phyloP scores from a whole-genome alignment of 148 eudicot genomes.

The Camellia sinensis region DNA sequence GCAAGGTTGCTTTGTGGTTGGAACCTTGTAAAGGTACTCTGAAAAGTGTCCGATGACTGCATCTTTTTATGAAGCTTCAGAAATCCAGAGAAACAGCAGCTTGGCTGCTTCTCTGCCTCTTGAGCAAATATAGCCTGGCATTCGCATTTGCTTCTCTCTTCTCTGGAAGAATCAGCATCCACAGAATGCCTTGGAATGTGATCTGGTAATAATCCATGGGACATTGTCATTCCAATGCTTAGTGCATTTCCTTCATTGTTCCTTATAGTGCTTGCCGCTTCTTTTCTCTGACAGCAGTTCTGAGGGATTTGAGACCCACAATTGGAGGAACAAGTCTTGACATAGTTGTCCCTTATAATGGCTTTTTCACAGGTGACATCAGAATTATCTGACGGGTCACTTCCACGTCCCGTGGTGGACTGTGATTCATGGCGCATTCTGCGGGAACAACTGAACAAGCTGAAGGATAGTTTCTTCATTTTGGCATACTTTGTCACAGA shows the following conservation, averaged over 20 bases:
- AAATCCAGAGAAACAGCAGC: slow-evolving; percentile 48
- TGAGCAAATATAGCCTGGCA: slow-evolving; percentile 25
- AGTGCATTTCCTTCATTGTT: slow-evolving; percentile 77
- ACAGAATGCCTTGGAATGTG: slow-evolving; percentile 10
- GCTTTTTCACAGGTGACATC: slow-evolving; percentile 41
- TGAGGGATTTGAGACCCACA: slow-evolving; percentile 48
- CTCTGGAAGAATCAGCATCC: slow-evolving; percentile 17
- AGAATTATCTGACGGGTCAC: slow-evolving; percentile 42
- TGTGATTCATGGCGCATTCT: slow-evolving; percentile 37
- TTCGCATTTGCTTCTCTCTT: slow-evolving; percentile 13
- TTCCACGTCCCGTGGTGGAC: slow-evolving; percentile 39
- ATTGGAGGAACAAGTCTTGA: slow-evolving; percentile 51
- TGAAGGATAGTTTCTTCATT: slow-evolving; percentile 52
- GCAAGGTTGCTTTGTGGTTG: slow-evolving; percentile 28
- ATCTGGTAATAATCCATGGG: slow-evolving; percentile 38
- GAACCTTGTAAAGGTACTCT: slow-evolving; percentile 22
- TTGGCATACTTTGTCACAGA: slow-evolving; percentile 21
- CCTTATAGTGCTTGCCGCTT: slow-evolving; percentile 51
- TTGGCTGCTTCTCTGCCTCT: slow-evolving; percentile 37
- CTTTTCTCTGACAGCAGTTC: slow-evolving; percentile 38
- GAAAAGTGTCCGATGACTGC: slow-evolving; percentile 31
- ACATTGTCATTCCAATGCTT: slow-evolving; percentile 47
- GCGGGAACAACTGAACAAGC: slow-evolving; percentile 65
- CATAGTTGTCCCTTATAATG: slow-evolving; percentile 35
- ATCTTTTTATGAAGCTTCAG: slow-evolving; percentile 39